Evolutionary conservation across 805 yeast species (phyloP), one percentile per base, ranked within the genome.

Genomic region (Saccharomycopsis sp.): DNA sequence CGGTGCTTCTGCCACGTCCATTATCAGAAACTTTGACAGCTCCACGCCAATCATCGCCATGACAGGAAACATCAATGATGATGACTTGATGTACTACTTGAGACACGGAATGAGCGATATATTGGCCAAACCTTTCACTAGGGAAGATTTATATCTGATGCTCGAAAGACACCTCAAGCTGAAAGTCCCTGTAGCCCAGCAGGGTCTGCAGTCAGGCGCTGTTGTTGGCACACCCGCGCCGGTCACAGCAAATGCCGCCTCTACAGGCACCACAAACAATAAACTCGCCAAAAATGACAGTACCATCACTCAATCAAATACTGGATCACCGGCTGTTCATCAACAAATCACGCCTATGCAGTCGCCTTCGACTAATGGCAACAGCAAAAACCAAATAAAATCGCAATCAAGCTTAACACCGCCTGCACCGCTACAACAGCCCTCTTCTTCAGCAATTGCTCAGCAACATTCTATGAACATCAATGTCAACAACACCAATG

Each of bases 91-190:
- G 53, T 86, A 85, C 1, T 90, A 88, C 69, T 73, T 89, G 60
- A 86, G 86, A 65, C 89, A 90, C 67, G 97, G 97, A 2, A 91
- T 91, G 89, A 85, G 89, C 59, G 97, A 90, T 70, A 89, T 94
- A 42, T 75, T 94, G 63, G 96, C 96, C 2, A 90, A 94, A 68
- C 99, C 99, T 1, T 94, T 94, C 69, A 87, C 96, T 1, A 90
- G 88, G 68, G 89, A 85, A 64, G 96, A 89, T 68, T 75, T 94
- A 58, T 88, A 85, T 67, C 77, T 84, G 61, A 89, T 91, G 67
- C 73, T 93, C 56, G 84, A 87, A 63, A 87, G 91, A 65, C 90
- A 88, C 69, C 75, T 87, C 56, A 78, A 81, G 58, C 76, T 80
- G 34, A 74, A 78, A 58, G 67, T 73, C 1, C 81, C 81, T 20